These are phyloP conservation scores for Fusarium armeniacum DNA, from an alignment of 2,329 filamentous ascomycete species.

Conservation along the genomic window DNA sequence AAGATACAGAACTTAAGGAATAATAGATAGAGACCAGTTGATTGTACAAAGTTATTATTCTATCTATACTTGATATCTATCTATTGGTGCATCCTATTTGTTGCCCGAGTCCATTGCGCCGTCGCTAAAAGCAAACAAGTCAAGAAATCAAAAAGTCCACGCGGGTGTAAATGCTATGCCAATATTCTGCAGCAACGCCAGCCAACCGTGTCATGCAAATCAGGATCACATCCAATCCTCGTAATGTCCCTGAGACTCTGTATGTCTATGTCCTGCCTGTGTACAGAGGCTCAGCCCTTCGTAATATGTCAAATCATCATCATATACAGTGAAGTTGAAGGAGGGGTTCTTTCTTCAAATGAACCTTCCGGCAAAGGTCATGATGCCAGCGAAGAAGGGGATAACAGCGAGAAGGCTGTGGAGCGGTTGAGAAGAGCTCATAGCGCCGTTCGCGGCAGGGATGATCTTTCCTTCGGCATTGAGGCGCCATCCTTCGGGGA, in stretches of 20 bases:
- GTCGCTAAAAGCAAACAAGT: conserved; percentile 29
- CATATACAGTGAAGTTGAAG: conserved; percentile 26
- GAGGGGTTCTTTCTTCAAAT: conserved; percentile 30
- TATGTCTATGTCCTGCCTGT: not conserved
- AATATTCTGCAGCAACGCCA: conserved; percentile 28
- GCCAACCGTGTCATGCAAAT: conserved; percentile 22
- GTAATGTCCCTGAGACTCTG: conserved; percentile 8
- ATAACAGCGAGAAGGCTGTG: conserved; percentile 46
- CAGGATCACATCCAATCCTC: conserved; percentile 20
- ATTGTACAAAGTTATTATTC: conserved; percentile 17
- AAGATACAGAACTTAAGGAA: not conserved
- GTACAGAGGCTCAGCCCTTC: conserved; percentile 7
- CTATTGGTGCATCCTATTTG: conserved; percentile 20
- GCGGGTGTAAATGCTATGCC: conserved; percentile 20
- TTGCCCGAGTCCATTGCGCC: conserved; percentile 29
- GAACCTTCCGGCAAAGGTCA: conserved; percentile 46
- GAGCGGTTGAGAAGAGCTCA: conserved; percentile 46
- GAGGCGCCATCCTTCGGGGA: conserved; percentile 87
- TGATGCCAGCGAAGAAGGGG: conserved; percentile 48
- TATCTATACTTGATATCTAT: conserved; percentile 30
- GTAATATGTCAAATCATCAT: conserved; percentile 11
- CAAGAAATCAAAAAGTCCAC: conserved; percentile 8
- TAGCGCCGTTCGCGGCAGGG: conserved; percentile 68
- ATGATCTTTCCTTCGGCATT: conserved; percentile 83
- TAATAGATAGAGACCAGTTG: not conserved